Evolutionary conservation across 768 basidiomycete species (phyloP).

Genomic region (Suillus americanus): DNA sequence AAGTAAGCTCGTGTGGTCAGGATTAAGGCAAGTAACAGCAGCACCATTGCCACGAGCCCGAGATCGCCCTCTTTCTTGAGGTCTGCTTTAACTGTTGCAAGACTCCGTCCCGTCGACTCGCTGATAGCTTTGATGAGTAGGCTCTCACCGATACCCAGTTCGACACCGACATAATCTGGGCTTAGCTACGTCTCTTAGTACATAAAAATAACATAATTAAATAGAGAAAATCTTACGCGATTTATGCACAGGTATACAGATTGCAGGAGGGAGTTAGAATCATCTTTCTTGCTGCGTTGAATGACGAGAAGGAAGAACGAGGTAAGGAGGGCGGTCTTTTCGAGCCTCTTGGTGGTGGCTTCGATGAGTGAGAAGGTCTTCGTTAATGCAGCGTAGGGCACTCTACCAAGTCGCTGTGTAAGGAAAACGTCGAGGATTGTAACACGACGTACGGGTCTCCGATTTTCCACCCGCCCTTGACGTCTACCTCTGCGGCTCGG

Average conservation of each 20-base stretch:
- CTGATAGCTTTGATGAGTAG: slow-evolving; percentile 93
- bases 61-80: slow-evolving; percentile 94
- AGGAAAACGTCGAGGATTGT: background rate
- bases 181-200: slow-evolving; percentile 56
- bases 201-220: background rate
- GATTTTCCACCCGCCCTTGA: slow-evolving; percentile 79
- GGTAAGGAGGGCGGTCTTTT: slow-evolving; percentile 88
- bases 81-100: slow-evolving; percentile 82
- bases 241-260: slow-evolving; percentile 97
- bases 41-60: slow-evolving; percentile 91
- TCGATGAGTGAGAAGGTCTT: slow-evolving; percentile 89
- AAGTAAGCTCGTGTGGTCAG: background rate
- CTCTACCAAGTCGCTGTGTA: slow-evolving; percentile 42
- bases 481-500: slow-evolving; percentile 66
- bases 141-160: slow-evolving; percentile 95
- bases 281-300: slow-evolving; percentile 74
- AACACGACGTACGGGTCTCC: slow-evolving; percentile 70
- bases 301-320: slow-evolving; percentile 89
- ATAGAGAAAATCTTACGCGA: slow-evolving; percentile 47
- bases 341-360: slow-evolving; percentile 90
- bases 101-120: slow-evolving; percentile 90
- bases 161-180: slow-evolving; percentile 93
- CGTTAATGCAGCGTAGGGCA: slow-evolving; percentile 92
- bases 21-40: background rate
- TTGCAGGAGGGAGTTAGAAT: slow-evolving; percentile 76